Base-by-base conservation (phyloP, 75 land plant genomes). In the Cupressus sempervirens region DNA sequence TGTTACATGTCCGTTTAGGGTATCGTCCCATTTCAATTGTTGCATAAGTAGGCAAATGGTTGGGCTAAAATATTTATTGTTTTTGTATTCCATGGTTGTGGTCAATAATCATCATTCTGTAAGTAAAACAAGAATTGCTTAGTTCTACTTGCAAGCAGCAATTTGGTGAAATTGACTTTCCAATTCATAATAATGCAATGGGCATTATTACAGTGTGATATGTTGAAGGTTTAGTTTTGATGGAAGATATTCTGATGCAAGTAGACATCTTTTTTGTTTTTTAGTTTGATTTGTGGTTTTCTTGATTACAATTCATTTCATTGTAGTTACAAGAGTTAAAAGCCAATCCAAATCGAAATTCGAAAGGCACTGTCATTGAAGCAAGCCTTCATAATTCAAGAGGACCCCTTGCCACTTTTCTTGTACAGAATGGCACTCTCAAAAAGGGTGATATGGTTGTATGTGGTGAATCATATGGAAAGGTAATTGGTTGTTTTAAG, bases 371-470 rank as follows among this genome's bases (percentile, higher is more conserved):
- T 38, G 93, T 96, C 35, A 98, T 98, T 84, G 99, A 98, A 87
- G 99, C 99, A 68, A 89, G 95, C 48, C 93, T 98, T 77, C 90
- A 96, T 82, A 98, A 96, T 88, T 81, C 96, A 34, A 98, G 90
- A 84, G 99, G 99, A 85, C 93, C 95, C 16, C 87, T 98, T 34
- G 97, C 96, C 72, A 96, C 99, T 43, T 90, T 98, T 32, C 96
- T 98, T 86, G 96, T 98, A 53, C 99, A 98, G 84, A 98, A 96
- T 91, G 99, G 99, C n/a, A 98, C 99, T 18, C 92, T 98, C 32
- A 95, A 88, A 89, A 94, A 80, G 82, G 99, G 99, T 14, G 99
- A 98, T 84, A 86, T 98, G 20, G 92, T 98, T 29, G 95, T 94
- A 45, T 95, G 97, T 91, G 99, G 99, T 40, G 97, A 92, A 88